Evolutionary conservation across 768 basidiomycete species (phyloP).

Genomic region (Erythrobasidium yunnanense): DNA sequence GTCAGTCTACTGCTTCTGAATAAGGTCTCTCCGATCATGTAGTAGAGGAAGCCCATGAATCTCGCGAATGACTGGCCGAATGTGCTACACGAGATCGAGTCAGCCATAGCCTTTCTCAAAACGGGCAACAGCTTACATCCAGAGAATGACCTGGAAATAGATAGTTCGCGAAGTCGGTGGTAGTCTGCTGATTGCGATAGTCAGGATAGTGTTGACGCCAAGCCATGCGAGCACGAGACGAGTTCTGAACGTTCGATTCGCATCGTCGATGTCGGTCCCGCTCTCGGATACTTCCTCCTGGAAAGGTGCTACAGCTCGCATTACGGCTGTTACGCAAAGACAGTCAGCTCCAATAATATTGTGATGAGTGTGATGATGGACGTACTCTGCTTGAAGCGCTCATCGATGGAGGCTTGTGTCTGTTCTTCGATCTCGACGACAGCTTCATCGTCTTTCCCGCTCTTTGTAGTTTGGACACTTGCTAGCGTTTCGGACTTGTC

Average conservation of each 20-base stretch:
- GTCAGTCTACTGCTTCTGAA: constrained; percentile 22
- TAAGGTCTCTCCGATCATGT: constrained; percentile 21
- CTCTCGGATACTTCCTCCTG: constrained; percentile 56
- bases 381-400: constrained; percentile 26
- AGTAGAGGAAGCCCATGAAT: constrained; percentile 16
- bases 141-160: constrained; percentile 18
- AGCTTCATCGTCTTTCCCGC: constrained; percentile 21
- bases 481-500: constrained; percentile 50
- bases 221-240: constrained; percentile 46
- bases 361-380: not conserved
- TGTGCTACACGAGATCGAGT: not conserved
- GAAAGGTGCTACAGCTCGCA: constrained; percentile 68
- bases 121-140: constrained; percentile 2
- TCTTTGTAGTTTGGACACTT: constrained; percentile 10
- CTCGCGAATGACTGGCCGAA: constrained; percentile 14
- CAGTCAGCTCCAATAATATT: not conserved
- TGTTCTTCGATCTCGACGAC: constrained; percentile 8
- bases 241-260: constrained; percentile 86
- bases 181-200: not conserved
- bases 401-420: constrained; percentile 16
- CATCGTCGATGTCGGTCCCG: constrained; percentile 75
- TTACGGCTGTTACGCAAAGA: constrained; percentile 44
- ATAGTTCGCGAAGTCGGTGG: not conserved
- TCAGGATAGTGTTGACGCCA: not conserved
- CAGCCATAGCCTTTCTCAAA: not conserved